Evolutionary conservation across 169 alveolate genomes (phyloP), one percentile per base, ranked within the genome.

Genomic region (Babesia bigemina): DNA sequence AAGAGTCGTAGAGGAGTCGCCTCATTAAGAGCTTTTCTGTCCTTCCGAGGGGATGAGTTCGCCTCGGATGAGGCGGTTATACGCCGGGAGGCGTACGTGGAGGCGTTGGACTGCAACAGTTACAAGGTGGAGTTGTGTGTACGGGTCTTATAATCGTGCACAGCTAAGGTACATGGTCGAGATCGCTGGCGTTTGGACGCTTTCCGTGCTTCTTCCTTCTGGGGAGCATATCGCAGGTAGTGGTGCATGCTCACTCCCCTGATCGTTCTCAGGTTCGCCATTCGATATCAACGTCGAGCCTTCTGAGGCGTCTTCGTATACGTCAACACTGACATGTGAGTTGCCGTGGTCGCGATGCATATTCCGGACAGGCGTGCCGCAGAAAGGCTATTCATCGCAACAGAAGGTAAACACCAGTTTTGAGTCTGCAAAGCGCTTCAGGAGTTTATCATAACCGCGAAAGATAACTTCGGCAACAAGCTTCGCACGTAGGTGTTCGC

Each of bases 241-340:
- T 29, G 16, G 26, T 21, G 33, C 29, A 16, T 6, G 26, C 44
- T 16, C 17, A 17, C 26, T 17, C 0, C 69, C 22, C 9, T 14
- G 16, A 78, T n/a, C 7, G 17, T 29, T 14, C 12, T 16, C 55
- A 81, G 88, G 88, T 16, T 81, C 88, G 44, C 88, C 88, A 12
- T 81, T 81, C 61, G 69, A 70, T 29, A 52, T 81, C 42, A 57
- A 48, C 19, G 71, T 81, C 28, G 61, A 60, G 28, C 58, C 69
- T 9, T 72, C 77, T 11, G 84, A 81, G 29, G 63, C 69, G 0
- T 81, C 88, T 52, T 72, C 88, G 19, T 61, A 81, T 45, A 53
- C 57, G n/a, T 56, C 75, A 7, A 44, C 48, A 0, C 63, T 81
- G 19, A 28, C 21, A 29, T 49, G 87, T 78, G 47, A 39, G 75